Evolutionary conservation across 805 yeast genomes (phyloP), one percentile per base, ranked within the genome.

Genomic region (Candida saitoana): DNA sequence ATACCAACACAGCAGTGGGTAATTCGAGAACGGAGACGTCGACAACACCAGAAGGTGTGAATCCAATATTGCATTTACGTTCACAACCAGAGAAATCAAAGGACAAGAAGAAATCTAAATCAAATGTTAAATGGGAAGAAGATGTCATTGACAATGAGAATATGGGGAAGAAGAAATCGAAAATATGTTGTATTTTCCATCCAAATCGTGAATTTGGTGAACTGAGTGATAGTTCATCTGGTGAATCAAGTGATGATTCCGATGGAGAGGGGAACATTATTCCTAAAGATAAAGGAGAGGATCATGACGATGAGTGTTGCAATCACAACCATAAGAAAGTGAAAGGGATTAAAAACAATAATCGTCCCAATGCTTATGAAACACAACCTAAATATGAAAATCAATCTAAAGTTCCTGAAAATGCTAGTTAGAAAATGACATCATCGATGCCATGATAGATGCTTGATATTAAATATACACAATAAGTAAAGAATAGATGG

Each of bases 141-240:
- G 95, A 82, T 36, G 90, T 87, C 3, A 73, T 93, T 3, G 98
- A 91, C 60, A 91, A 91, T 59, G 99, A 91, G 63, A 64, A 85
- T 56, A 71, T 93, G 85, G 77, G 84, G 56, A 87, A 79, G 67
- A 93, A 93, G 68, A 89, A 88, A 58, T 79, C 96, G 9, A 91
- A 91, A 62, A 84, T 86, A n/a, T 87, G 95, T 54, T 86, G 95
- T 50, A 86, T 87, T 7, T 86, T 79, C 69, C 84, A 90, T 69
- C 93, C 96, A 43, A 81, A 86, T 40, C 67, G 71, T 17, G 75
- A 73, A 41, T 76, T 74, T 49, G 82, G 80, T 32, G 85, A 78
- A 47, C 49, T 57, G 3, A 53, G 51, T 22, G 50, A 52, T 4
- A 59, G 50, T 15, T 51, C 58, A 3, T 49, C 57, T 6, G 36